phyloP scores from a whole-genome alignment of 495 filamentous ascomycete genomes.

The Penicillium dipodomyicola region DNA sequence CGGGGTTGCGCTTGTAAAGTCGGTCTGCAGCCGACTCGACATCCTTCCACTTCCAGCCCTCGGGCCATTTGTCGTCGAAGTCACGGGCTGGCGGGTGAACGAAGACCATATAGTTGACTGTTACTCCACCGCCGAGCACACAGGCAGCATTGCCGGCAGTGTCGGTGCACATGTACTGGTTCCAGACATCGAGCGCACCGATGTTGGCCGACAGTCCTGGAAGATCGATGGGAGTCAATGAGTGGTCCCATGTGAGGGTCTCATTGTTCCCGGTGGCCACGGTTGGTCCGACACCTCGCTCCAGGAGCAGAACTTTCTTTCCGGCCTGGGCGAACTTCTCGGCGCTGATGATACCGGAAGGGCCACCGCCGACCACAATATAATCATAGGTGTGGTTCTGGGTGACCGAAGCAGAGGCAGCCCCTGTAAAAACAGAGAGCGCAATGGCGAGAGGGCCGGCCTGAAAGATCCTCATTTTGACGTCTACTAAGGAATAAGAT shows the following conservation, averaged over 20 bases:
- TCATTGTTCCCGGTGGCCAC: constrained; percentile 32
- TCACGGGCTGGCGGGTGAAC: constrained; percentile 58
- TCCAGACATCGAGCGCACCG: constrained; percentile 23
- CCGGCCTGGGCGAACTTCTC: constrained; percentile 63
- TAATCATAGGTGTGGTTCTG: constrained; percentile 29
- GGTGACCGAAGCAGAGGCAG: constrained; percentile 20
- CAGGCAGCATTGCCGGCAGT: constrained; percentile 74
- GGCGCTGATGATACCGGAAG: constrained; percentile 48
- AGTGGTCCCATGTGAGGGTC: constrained; percentile 30
- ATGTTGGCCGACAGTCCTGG: constrained; percentile 57
- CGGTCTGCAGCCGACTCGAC: constrained; percentile 54
- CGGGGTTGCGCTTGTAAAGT: constrained; percentile 68
- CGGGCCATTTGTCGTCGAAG: constrained; percentile 72
- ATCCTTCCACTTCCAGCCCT: constrained; percentile 67
- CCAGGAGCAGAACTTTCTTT: constrained; percentile 42
- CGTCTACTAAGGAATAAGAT: not conserved
- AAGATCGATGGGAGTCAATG: constrained; percentile 73
- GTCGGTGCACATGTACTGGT: constrained; percentile 54
- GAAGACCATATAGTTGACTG: constrained; percentile 66
- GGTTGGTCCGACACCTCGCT: constrained; percentile 35
- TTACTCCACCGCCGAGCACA: constrained; percentile 74
- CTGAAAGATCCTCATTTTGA: constrained; percentile 10
- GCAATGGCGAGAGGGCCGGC: constrained; percentile 17
- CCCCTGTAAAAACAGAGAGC: constrained; percentile 2
- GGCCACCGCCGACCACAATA: constrained; percentile 38